Conservation (phyloP, 768 basidiomycete genomes). For the Lentinus brumalis region DNA sequence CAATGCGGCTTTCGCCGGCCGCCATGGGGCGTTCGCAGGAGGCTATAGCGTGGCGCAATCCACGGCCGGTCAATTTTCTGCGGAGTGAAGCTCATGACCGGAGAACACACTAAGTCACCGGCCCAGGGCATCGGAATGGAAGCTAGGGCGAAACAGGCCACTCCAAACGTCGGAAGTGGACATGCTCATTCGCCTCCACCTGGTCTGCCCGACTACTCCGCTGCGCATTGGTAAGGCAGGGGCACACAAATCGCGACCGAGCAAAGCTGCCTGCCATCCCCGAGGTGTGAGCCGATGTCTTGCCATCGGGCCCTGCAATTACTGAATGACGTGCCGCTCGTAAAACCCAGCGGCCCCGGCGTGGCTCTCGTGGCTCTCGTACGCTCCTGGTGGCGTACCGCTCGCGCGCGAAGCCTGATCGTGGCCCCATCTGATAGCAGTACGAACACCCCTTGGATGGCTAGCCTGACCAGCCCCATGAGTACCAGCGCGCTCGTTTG, state of each 20-base stretch:
- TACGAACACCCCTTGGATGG: neutral
- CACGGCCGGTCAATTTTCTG: slow-evolving; percentile 3
- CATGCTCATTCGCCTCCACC: neutral
- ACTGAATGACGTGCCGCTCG: neutral
- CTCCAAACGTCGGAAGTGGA: neutral
- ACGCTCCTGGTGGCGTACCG: neutral
- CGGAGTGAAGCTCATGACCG: too few species aligned
- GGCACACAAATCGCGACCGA: neutral
- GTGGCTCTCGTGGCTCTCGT: neutral
- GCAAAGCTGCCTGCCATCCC: neutral
- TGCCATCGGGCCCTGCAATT: neutral
- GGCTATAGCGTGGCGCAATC: neutral
- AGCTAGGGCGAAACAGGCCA: neutral
- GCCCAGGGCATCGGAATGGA: neutral
- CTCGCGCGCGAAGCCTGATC: neutral
- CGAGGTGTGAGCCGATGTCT: neutral
- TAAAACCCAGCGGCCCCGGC: neutral
- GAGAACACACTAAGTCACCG: slow-evolving; percentile 1
- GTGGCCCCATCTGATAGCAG: neutral
- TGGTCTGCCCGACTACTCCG: neutral
- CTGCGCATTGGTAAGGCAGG: neutral
- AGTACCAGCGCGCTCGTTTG: neutral
- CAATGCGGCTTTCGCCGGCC: neutral
- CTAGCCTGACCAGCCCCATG: slow-evolving; percentile 1
- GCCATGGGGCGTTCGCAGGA: neutral